Base-by-base conservation (phyloP, 768 basidiomycete genomes). In the Lactarius evosmus region DNA sequence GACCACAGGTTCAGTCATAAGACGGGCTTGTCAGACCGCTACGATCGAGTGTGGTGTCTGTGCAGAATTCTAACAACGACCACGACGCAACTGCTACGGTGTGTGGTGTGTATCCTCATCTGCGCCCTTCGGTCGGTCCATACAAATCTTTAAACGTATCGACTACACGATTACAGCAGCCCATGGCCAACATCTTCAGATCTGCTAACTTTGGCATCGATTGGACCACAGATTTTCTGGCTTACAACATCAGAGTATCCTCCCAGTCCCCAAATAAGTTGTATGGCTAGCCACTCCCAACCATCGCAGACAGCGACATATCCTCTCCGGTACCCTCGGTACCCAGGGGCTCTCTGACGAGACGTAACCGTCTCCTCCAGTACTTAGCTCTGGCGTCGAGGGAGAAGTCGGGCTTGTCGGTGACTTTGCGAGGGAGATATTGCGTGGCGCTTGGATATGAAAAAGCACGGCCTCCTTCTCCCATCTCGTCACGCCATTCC, bases 301-400 rank as follows among this genome's bases (percentile, higher is more conserved):
- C 33, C 1, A 19, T 59, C 11, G 46, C 19, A 30, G 30, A 25
- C 22, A 34, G 27, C 30, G 6, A 1, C 9, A 46, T 14, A 7
- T 62, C 14, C 4, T 57, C 17, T 36, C 54, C 30, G 55, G 41
- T 33, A 54, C 40, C 6, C 32, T 44, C 60, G 17, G 2, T 36
- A 49, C 32, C 4, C 32, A 12, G 25, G 41, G 34, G 22, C 46
- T 55, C 60, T 34, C 32, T 30, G 32, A 54, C 16, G 46, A 46
- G 17, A 46, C 61, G 7, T 44, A 49, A 49, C 32, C 33, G 40
- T 36, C 41, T 56, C 50, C 34, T 60, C 27, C 34, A 52, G 12
- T 57, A 36, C 25, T 34, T 62, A 12, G 41, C 36, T 22, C 54
- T 62, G 19, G 61, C 41, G 33, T 46, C 54, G 40, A 53, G 2